phyloP scores from a whole-genome alignment of 306 rosid genomes.

The Citrullus amarus region DNA sequence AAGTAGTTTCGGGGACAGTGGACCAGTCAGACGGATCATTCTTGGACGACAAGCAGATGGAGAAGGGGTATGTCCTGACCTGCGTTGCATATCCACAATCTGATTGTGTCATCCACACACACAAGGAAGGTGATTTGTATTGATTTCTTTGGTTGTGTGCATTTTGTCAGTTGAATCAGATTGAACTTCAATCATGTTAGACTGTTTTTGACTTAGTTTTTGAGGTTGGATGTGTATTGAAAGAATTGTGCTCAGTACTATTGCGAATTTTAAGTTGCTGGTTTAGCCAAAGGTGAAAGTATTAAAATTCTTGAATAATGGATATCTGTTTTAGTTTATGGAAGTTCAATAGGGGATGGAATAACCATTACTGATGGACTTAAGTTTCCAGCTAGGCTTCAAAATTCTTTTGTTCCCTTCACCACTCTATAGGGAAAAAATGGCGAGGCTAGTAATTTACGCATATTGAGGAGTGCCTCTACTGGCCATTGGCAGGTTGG shows the following conservation, averaged over 20 bases:
- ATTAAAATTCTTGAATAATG: neutral
- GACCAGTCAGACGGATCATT: conserved; percentile 61
- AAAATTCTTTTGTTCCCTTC: too few species aligned
- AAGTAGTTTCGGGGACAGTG: conserved; percentile 27
- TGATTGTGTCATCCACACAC: conserved; percentile 51
- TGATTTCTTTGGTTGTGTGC: conserved; percentile 2
- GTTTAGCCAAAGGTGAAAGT: neutral
- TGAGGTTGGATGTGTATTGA: neutral
- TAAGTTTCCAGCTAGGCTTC: too few species aligned
- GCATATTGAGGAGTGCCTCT: too few species aligned
- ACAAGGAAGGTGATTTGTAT: conserved; percentile 44
- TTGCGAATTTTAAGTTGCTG: neutral
- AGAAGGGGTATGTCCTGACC: conserved; percentile 41
- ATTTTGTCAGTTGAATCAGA: neutral
- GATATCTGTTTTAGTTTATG: neutral
- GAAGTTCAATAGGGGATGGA: too few species aligned
- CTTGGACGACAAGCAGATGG: conserved; percentile 45
- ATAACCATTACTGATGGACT: too few species aligned
- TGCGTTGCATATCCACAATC: conserved; percentile 50
- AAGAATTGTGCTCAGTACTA: neutral
- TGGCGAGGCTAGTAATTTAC: too few species aligned
- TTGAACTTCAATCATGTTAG: neutral
- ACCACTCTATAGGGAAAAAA: too few species aligned
- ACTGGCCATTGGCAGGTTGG: too few species aligned
- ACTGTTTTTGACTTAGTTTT: neutral